Evolutionary conservation across 495 filamentous ascomycete species (phyloP).

Genomic region (Trichoderma erinaceum): DNA sequence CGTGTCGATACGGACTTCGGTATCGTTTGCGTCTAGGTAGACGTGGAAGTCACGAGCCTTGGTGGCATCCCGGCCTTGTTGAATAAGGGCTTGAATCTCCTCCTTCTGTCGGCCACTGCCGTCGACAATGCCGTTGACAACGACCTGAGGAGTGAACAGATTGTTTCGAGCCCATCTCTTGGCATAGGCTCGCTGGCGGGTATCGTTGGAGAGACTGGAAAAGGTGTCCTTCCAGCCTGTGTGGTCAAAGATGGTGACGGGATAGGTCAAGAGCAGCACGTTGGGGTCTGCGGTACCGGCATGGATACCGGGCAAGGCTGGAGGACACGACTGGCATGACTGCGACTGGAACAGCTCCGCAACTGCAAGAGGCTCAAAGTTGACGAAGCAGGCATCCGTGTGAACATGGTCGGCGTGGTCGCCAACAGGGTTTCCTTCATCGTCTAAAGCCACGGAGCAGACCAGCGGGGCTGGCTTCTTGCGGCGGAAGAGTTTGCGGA

Average conservation of each 20-base stretch:
- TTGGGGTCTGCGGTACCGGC: constrained; percentile 19
- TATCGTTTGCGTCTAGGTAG: constrained; percentile 20
- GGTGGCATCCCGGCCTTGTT: neutral
- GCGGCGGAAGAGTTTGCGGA: constrained; percentile 20
- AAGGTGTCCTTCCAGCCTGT: constrained; percentile 23
- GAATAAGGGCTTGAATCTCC: constrained; percentile 16
- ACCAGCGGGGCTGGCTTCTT: constrained; percentile 20
- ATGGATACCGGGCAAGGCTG: constrained; percentile 20
- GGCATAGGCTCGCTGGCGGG: constrained; percentile 21
- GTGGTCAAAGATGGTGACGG: constrained; percentile 24
- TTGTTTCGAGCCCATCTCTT: constrained; percentile 17
- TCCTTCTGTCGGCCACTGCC: constrained; percentile 18
- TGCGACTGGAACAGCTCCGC: constrained; percentile 23
- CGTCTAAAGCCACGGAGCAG: constrained; percentile 18
- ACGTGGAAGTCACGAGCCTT: constrained; percentile 20
- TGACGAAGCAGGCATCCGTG: constrained; percentile 22
- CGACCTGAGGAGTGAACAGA: constrained; percentile 21
- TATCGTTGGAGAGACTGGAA: constrained; percentile 16
- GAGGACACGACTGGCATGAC: constrained; percentile 22
- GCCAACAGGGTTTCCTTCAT: constrained; percentile 15
- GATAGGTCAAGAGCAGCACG: constrained; percentile 21
- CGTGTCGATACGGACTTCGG: constrained; percentile 20
- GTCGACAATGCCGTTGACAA: constrained; percentile 22
- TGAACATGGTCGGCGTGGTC: constrained; percentile 17
- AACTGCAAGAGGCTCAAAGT: constrained; percentile 20